phyloP scores from a whole-genome alignment of 2,329 filamentous ascomycete species.

The Curvularia sp. region DNA sequence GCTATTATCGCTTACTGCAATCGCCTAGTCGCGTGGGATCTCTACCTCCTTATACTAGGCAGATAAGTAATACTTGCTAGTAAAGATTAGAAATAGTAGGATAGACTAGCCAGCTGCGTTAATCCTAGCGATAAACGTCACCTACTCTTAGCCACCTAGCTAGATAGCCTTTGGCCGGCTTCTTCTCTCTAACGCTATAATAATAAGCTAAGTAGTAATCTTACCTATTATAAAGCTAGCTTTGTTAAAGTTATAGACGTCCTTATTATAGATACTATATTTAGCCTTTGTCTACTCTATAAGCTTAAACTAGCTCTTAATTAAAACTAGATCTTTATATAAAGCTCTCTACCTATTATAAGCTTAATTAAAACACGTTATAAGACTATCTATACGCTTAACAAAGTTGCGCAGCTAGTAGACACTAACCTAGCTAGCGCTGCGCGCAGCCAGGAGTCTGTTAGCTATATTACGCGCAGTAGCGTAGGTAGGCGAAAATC shows the following conservation, averaged over 20 bases:
- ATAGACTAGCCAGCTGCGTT: neutral
- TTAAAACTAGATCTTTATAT: neutral
- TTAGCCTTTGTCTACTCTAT: slow-evolving; percentile 19
- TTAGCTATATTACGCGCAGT: slow-evolving; percentile 3
- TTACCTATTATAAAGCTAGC: neutral
- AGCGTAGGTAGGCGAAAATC: slow-evolving; percentile 16
- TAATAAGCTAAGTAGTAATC: neutral
- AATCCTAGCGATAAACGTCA: neutral
- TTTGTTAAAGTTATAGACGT: neutral
- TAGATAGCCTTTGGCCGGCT: slow-evolving; percentile 10
- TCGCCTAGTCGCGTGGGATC: slow-evolving; percentile 34
- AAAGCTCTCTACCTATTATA: slow-evolving; percentile 3
- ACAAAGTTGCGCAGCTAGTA: neutral
- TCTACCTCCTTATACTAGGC: slow-evolving; percentile 18
- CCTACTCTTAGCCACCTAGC: slow-evolving; percentile 11
- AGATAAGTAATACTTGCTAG: slow-evolving; percentile 9
- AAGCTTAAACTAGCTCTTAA: slow-evolving; percentile 13
- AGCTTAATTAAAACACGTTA: neutral
- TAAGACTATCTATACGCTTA: slow-evolving; percentile 6
- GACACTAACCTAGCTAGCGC: neutral
- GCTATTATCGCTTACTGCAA: slow-evolving; percentile 12
- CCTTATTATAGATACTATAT: slow-evolving; percentile 15
- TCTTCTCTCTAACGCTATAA: slow-evolving; percentile 13
- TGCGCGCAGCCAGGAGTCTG: neutral
- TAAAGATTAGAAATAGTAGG: slow-evolving; percentile 8